Base-by-base conservation (phyloP, 139 green algal species). In the Choricystis sp. region DNA sequence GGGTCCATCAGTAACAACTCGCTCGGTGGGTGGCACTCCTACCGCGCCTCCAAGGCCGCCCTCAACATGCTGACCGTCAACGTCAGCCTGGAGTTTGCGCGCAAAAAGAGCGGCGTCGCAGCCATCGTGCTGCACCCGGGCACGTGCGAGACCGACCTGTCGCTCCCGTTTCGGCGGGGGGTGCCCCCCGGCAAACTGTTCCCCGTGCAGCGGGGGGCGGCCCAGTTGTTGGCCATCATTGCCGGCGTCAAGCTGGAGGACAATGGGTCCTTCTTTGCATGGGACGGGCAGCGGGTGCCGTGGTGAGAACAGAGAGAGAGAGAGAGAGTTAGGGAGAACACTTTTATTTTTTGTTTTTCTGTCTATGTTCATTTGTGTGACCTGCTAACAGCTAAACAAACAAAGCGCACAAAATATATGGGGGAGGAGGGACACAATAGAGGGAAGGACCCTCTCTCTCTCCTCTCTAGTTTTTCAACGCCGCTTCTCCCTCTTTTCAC, bases 21-120 rank as follows among this genome's bases (percentile, higher is more conserved):
- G 19, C 49, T 85, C 28, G 88, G 88, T 1, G 88, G 88, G 22
- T 96, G 88, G 88, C 86, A 94, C 77, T 81, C 73, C 1, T 94
- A 94, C 72, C 65, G 79, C 3, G 72, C 76, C 2, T 77, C 63
- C 63, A 89, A 95, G 69, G 69, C 80, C 1, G 88, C 86, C 0
- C 76, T 94, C 30, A 95, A 95, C 64, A 83, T 92, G 71, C 71
- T 94, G 40, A 86, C 70, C 29, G 85, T 85, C 61, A 83, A 65
- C n/a, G 71, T 83, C 69, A 49, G 71, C 2, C 49, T 94, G 26
- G 86, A 94, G 69, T 78, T 89, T 60, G 66, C 60, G 19, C 66
- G 83, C 4, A 77, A 77, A 62, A 77, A 75, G 63, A 59, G 70
- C 24, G 59, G 70, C 4, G 81, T 89, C 2, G 67, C 76, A 2